A percentile compares a stretch with the other conserved stretches of the same genome.
Evolutionary conservation across 352 stramenopile species (phyloP).

Genomic region (Phytopythium boreale): DNA sequence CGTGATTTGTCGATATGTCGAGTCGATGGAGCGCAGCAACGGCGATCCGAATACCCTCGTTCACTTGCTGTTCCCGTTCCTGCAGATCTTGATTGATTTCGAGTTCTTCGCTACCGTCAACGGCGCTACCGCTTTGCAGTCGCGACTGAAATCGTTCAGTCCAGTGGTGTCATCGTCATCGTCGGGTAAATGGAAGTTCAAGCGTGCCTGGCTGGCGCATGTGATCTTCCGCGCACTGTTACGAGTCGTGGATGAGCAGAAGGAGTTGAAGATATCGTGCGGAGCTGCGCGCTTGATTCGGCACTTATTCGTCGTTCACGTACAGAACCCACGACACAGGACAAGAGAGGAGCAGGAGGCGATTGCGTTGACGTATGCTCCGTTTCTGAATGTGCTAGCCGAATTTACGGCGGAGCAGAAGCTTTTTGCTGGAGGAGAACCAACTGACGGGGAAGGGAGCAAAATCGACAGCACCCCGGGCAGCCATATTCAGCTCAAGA

Average conservation of each 20-base stretch:
- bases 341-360: constrained; percentile 42
- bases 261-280: constrained; percentile 55
- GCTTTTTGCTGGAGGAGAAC: constrained; percentile 19
- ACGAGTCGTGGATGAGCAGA: constrained; percentile 48
- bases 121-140: constrained; percentile 14
- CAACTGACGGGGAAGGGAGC: neutral
- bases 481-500: constrained; percentile 33
- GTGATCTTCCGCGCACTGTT: constrained; percentile 52
- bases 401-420: constrained; percentile 51
- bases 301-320: constrained; percentile 61
- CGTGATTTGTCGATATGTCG: constrained; percentile 39
- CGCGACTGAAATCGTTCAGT: neutral
- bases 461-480: constrained; percentile 6
- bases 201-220: constrained; percentile 48
- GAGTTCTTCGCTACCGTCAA: constrained; percentile 71
- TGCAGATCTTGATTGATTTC: constrained; percentile 63
- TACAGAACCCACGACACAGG: constrained; percentile 47
- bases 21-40: constrained; percentile 32
- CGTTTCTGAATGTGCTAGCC: constrained; percentile 39
- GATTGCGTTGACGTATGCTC: constrained; percentile 62
- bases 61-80: constrained; percentile 67
- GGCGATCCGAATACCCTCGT: constrained; percentile 51
- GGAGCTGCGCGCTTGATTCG: constrained; percentile 50
- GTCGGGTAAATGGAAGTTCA: neutral
- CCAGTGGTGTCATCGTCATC: neutral